Evolutionary conservation across 495 filamentous ascomycete species (phyloP), one percentile per base, ranked within the genome.

Genomic region (Hamigera avellanea): DNA sequence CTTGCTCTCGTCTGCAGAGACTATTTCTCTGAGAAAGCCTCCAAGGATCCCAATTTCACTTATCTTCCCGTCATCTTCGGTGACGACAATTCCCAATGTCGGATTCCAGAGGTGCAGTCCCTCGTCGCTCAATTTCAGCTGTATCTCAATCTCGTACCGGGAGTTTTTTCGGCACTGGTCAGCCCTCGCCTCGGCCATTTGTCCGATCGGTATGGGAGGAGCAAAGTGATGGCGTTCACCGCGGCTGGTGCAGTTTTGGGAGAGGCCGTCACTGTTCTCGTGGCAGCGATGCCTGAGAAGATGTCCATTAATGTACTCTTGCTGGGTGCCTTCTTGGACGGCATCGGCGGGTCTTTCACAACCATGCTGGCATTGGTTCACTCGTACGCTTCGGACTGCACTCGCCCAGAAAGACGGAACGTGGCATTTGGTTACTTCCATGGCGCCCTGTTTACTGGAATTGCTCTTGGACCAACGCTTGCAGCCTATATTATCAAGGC

Each of bases 351-450:
- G 12, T 93, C 86, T 21, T 93, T 95, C 57, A 87, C 84, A 2
- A 71, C 81, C 1, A 77, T 73, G 2, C 80, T 85, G 65, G 83
- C 91, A 8, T 49, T 96, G 26, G 75, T 73, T 15, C 75, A 88
- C 49, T 81, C 89, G 0, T 98, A 96, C 53, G 81, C 79, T 5
- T 73, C 83, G 27, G 91, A 98, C 52, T 94, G 86, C 57, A 89
- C 91, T 9, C 64, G 77, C 12, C 82, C 85, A 0, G 76, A 78
- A 18, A 72, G 73, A 41, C 75, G 91, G 14, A 84, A 79, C 32
- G 80, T 91, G n/a, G 75, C 78, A 15, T 94, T 98, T 54, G 87
- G 83, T 2, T 85, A 83, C 44, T 81, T 94, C 41, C 86, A 95
- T 47, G 86, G 84, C 10, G 80, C 78, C 46, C 65, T 98, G 12